Percentiles rank a stretch among this genome's conserved stretches.
These are phyloP conservation scores for Huntiella omanensis DNA, from an alignment of 2,329 filamentous ascomycete genomes.

Conservation along the genomic window DNA sequence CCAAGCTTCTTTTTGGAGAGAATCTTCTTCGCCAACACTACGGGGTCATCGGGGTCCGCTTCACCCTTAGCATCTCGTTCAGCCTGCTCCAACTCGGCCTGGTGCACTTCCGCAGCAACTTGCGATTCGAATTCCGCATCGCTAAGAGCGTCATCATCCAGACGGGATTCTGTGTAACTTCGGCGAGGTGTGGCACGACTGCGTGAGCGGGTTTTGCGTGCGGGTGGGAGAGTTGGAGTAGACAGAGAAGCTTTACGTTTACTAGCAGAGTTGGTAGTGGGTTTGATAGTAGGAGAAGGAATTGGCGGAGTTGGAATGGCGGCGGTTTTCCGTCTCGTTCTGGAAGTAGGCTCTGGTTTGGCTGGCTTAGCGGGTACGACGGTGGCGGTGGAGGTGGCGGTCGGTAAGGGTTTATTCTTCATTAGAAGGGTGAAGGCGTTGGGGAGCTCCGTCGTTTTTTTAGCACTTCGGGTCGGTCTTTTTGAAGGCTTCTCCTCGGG, in stretches of 20 bases:
- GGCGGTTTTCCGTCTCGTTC: background rate
- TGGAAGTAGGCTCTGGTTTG: background rate
- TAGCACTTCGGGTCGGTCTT: too few relatives aligned
- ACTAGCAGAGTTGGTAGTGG: too few relatives aligned
- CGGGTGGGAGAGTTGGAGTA: too few relatives aligned
- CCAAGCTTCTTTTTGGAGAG: slow-evolving; percentile 83
- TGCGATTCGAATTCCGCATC: slow-evolving; percentile 73
- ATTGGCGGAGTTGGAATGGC: background rate
- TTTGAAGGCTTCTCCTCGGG: background rate
- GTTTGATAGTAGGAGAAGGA: too few relatives aligned
- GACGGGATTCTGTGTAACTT: slow-evolving; percentile 27
- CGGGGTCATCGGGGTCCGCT: background rate
- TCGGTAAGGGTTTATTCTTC: slow-evolving; percentile 15
- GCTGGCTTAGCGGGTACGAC: background rate
- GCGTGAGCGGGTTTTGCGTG: slow-evolving; percentile 47
- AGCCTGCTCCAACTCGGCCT: slow-evolving; percentile 35
- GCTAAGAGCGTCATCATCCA: slow-evolving; percentile 46
- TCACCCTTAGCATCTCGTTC: slow-evolving; percentile 18
- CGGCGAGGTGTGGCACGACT: too few relatives aligned
- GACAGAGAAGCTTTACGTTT: slow-evolving; percentile 15
- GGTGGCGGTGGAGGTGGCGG: background rate
- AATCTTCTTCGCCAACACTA: slow-evolving; percentile 42
- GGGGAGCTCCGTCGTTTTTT: too few relatives aligned
- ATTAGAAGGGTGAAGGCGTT: slow-evolving; percentile 39
- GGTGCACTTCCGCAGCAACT: slow-evolving; percentile 43